Evolutionary conservation across 2,329 filamentous ascomycete genomes (phyloP).

Genomic region (Fusarium sp.): DNA sequence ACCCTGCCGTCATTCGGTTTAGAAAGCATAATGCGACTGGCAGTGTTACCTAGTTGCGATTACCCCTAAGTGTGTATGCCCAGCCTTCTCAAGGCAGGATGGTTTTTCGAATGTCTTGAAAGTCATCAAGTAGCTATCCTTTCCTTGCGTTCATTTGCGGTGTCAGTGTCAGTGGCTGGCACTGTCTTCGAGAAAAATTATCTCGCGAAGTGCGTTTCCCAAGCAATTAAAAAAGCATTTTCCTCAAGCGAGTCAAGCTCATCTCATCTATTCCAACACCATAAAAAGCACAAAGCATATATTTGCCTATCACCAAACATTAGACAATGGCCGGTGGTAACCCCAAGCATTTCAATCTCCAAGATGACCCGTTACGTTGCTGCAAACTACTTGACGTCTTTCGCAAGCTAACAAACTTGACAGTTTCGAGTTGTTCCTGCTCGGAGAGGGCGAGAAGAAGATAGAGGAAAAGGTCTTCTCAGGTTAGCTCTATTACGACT

Average conservation of each 20-base stretch:
- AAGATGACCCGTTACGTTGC: constrained; percentile 49
- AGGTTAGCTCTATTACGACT: constrained; percentile 65
- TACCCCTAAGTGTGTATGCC: not conserved
- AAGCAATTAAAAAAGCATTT: not conserved
- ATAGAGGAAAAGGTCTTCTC: constrained; percentile 89
- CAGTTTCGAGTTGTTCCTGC: constrained; percentile 94
- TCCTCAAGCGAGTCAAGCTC: not conserved
- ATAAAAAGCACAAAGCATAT: not conserved
- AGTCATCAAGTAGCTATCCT: not conserved
- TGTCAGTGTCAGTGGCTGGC: constrained; percentile 17
- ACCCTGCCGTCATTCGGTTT: not conserved
- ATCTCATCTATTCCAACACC: not conserved
- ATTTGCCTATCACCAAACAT: not conserved
- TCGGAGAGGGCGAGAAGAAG: constrained; percentile 90
- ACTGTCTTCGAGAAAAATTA: not conserved
- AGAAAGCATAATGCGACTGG: not conserved
- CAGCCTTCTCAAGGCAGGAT: not conserved
- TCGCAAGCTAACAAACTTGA: constrained; percentile 31
- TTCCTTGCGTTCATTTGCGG: not conserved
- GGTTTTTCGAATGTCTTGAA: not conserved
- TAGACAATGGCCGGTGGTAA: constrained; percentile 50
- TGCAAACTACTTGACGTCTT: not conserved
- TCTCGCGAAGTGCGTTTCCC: not conserved
- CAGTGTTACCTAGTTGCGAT: not conserved
- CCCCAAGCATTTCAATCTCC: constrained; percentile 51